Base-by-base conservation (phyloP, 129 eudicot genomes). In the Pulicaria dysenterica region DNA sequence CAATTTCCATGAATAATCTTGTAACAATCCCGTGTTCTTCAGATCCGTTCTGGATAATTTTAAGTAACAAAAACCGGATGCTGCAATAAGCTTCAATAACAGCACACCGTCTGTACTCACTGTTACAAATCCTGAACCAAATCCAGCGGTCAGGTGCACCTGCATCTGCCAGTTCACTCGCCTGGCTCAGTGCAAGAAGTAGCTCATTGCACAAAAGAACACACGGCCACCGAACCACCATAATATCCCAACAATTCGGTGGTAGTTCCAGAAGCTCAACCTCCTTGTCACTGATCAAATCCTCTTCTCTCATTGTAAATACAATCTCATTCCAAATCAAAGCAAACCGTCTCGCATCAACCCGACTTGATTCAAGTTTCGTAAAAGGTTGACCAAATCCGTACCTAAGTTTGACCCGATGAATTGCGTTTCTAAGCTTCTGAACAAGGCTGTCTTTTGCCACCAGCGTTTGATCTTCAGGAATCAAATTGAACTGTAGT, bases 191-290 rank as follows among this genome's bases (percentile, higher is more conserved):
- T 34, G 95, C 91, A 9, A 93, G 88, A 39, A 85, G 86, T 2
- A 93, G 85, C 85, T 93, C 98, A 9, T 93, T 93, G 75, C 96
- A 84, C 8, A 93, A 83, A 42, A 93, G 86, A 24, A 82, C 69
- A 81, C 98, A 93, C 9, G 98, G 98, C 98, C 98, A 93, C 3
- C 98, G 88, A 59, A 93, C 80, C 70, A 93, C 98, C 80, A 82
- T 87, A n/a, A 93, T 89, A 11, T 73, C 83, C 98, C 98, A 93
- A 75, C 90, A 77, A 67, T 87, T 89, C 0, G 85, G 96, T 10
- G 96, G 92, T 65, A 93, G 58, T 56, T 93, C 98, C 62, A 84
- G 15, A n/a, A 89, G 79, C 73, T 93, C 98, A 19, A 89, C 78
- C 54, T 93, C 98, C 8, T 31, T 65, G 41, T 93, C 95, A 55